These are phyloP conservation scores for Corymbia calophylla DNA, from an alignment of 441 rosid genomes.

Conservation along the genomic window DNA sequence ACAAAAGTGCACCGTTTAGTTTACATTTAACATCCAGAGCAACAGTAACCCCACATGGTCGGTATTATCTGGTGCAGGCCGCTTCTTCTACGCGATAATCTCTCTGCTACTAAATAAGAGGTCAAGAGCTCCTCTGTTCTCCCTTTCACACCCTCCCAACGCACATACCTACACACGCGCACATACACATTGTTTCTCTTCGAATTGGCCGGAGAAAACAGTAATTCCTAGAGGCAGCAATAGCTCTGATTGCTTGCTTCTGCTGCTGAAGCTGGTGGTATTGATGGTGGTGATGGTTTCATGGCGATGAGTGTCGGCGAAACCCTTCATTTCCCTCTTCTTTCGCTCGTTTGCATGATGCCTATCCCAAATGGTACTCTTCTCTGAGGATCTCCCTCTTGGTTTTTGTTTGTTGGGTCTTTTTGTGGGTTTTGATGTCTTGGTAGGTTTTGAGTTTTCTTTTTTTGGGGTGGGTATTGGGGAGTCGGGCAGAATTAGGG, in stretches of 20 bases:
- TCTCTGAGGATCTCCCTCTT: not conserved
- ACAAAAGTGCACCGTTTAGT: not conserved
- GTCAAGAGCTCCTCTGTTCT: not conserved
- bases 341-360: slow-evolving; percentile 4
- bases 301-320: not conserved
- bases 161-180: not conserved
- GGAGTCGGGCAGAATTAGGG: not conserved
- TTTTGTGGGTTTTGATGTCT: not conserved
- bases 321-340: not conserved
- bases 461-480: not conserved
- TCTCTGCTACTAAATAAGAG: not conserved
- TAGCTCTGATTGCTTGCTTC: not conserved
- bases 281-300: not conserved
- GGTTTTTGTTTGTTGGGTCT: not conserved
- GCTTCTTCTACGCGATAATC: not conserved
- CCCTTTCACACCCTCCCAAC: not conserved
- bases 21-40: not conserved
- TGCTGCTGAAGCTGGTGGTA: not conserved
- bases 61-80: not conserved
- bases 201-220: not conserved
- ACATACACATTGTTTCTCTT: not conserved
- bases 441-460: not conserved
- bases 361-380: slow-evolving; percentile 9
- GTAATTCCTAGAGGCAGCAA: not conserved
- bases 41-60: not conserved